Conservation (phyloP, 2,329 filamentous ascomycete species). For the Phaeosphaeriaceae sp. region DNA sequence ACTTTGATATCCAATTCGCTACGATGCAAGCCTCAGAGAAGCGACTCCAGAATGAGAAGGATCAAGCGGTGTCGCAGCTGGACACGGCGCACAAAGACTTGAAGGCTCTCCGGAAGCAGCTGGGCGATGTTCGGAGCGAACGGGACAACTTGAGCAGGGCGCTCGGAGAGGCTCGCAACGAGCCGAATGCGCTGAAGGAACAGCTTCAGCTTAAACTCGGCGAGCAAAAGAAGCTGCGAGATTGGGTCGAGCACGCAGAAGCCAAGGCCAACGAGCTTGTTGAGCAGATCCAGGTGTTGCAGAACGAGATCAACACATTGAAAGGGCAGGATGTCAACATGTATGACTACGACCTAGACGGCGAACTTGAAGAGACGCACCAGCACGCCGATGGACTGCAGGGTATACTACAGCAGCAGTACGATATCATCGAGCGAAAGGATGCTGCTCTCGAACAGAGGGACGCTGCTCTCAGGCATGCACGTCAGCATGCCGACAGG, state of each 20-base stretch:
- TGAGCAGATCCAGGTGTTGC: neutral
- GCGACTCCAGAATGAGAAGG: neutral
- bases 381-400: neutral
- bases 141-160: no score
- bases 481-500: no score
- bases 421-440: neutral
- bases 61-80: neutral
- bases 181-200: no score
- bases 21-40: neutral
- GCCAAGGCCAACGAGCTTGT: neutral
- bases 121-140: no score
- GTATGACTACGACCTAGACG: neutral
- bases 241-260: neutral
- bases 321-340: neutral
- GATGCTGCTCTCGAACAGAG: neutral
- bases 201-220: neutral
- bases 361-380: neutral
- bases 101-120: neutral
- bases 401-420: neutral
- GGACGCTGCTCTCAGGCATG: neutral
- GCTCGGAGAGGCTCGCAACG: no score
- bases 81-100: neutral
- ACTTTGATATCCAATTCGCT: neutral
- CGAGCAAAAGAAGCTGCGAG: neutral
- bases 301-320: neutral